These are phyloP conservation scores for Blastobotrys muscicola DNA, from an alignment of 805 yeast genomes.

Conservation along the genomic window DNA sequence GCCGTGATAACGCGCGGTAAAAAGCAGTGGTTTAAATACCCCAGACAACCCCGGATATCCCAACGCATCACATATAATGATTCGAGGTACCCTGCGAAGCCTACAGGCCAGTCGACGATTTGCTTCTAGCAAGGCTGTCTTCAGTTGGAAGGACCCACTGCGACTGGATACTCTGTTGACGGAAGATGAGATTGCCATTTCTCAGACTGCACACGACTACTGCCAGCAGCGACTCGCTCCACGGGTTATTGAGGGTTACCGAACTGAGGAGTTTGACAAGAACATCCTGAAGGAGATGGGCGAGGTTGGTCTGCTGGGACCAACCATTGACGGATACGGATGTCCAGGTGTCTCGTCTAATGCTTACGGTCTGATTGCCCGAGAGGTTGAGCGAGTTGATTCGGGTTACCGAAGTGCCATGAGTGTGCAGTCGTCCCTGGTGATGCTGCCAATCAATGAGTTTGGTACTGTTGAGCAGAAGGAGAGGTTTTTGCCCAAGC, in stretches of 20 bases:
- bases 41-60: not conserved
- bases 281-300: slow-evolving; percentile 33
- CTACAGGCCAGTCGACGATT: too few relatives aligned
- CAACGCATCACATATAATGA: not conserved
- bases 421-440: slow-evolving; percentile 37
- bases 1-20: not conserved
- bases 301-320: slow-evolving; percentile 33
- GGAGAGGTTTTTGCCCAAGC: slow-evolving; percentile 31
- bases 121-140: slow-evolving; percentile 9
- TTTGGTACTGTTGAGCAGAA: slow-evolving; percentile 35
- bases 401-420: slow-evolving; percentile 37
- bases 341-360: slow-evolving; percentile 33
- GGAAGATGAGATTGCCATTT: slow-evolving; percentile 32
- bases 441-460: slow-evolving; percentile 33
- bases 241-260: slow-evolving; percentile 31
- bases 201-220: slow-evolving; percentile 30
- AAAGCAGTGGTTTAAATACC: not conserved
- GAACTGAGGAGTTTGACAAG: slow-evolving; percentile 31
- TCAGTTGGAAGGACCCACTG: slow-evolving; percentile 33
- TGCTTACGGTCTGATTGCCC: slow-evolving; percentile 35
- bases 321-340: slow-evolving; percentile 35
- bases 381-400: slow-evolving; percentile 37
- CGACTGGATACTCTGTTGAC: slow-evolving; percentile 26
- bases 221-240: slow-evolving; percentile 32
- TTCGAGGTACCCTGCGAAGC: too few relatives aligned